phyloP scores from a whole-genome alignment of 148 eudicot genomes.

The Limonium bicolor region DNA sequence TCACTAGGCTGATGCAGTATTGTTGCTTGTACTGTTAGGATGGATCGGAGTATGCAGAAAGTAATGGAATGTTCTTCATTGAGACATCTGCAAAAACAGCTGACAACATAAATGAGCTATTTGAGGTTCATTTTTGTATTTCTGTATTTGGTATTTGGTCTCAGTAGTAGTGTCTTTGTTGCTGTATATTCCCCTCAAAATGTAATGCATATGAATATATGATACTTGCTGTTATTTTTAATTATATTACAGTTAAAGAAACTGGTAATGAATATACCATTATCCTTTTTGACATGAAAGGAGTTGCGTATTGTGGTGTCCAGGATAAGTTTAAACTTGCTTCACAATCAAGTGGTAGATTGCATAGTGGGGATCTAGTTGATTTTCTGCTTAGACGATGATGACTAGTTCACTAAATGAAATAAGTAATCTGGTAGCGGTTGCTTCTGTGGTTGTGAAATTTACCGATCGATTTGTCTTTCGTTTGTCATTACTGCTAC shows the following conservation, averaged over 20 bases:
- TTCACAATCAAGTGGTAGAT: too few relatives aligned
- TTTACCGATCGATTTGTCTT: background rate
- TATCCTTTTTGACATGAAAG: background rate
- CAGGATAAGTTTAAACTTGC: too few relatives aligned
- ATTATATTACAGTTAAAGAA: background rate
- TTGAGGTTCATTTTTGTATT: conserved; percentile 40
- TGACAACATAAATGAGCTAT: conserved; percentile 87
- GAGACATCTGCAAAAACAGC: conserved; percentile 99
- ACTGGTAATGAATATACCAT: background rate
- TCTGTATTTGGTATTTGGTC: background rate
- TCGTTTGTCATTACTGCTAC: background rate
- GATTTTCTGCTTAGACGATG: background rate
- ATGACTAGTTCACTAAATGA: too few relatives aligned
- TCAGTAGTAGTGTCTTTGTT: background rate
- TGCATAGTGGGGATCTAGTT: too few relatives aligned
- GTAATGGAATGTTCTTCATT: conserved; percentile 93
- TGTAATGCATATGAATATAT: too few relatives aligned
- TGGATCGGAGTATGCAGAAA: conserved; percentile 75
- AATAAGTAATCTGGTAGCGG: background rate
- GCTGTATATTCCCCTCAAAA: too few relatives aligned
- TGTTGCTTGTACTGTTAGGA: conserved; percentile 31
- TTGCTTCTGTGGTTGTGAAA: background rate
- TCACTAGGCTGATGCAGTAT: too few relatives aligned
- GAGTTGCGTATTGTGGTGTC: too few relatives aligned
- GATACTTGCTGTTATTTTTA: background rate